These are phyloP conservation scores for Xylariaceae sp. DNA, from an alignment of 2,329 filamentous ascomycete species.

Conservation along the genomic window DNA sequence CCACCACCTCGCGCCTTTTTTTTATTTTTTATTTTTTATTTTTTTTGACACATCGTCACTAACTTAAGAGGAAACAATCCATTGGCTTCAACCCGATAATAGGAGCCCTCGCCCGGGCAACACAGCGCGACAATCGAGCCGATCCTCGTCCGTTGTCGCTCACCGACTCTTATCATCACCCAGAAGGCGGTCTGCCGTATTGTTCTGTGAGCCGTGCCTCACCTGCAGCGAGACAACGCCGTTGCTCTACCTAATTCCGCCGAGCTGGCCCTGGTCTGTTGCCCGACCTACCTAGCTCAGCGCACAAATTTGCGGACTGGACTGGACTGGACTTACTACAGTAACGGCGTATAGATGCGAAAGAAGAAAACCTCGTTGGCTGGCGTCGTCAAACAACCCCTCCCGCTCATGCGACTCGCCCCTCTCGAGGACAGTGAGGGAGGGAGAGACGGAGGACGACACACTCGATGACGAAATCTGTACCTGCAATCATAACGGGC, in stretches of 20 bases:
- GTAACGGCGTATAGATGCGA: conserved; percentile 4
- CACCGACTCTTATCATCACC: conserved; percentile 28
- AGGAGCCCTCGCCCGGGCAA: conserved; percentile 23
- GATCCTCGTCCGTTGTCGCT: conserved; percentile 27
- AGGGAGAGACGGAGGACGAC: conserved; percentile 4
- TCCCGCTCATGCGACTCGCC: conserved; percentile 25
- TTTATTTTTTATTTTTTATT: conserved; percentile 12
- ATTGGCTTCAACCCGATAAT: conserved; percentile 21
- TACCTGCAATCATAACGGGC: background rate
- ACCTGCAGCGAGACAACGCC: conserved; percentile 26
- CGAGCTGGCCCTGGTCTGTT: conserved; percentile 12
- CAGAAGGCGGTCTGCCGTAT: conserved; percentile 26
- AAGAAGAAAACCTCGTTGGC: conserved; percentile 21
- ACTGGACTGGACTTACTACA: background rate
- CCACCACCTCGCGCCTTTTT: conserved; percentile 21
- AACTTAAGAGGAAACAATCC: conserved; percentile 12
- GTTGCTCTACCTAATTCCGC: conserved; percentile 5
- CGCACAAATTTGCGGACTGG: conserved; percentile 25
- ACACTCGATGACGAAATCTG: conserved; percentile 1
- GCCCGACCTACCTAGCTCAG: conserved; percentile 19
- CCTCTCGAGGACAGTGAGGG: conserved; percentile 9
- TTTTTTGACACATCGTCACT: conserved; percentile 19
- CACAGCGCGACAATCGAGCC: conserved; percentile 24
- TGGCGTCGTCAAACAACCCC: conserved; percentile 24
- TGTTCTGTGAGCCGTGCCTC: conserved; percentile 23